phyloP scores from a whole-genome alignment of 306 rosid species.

The Trifolium subterraneum region DNA sequence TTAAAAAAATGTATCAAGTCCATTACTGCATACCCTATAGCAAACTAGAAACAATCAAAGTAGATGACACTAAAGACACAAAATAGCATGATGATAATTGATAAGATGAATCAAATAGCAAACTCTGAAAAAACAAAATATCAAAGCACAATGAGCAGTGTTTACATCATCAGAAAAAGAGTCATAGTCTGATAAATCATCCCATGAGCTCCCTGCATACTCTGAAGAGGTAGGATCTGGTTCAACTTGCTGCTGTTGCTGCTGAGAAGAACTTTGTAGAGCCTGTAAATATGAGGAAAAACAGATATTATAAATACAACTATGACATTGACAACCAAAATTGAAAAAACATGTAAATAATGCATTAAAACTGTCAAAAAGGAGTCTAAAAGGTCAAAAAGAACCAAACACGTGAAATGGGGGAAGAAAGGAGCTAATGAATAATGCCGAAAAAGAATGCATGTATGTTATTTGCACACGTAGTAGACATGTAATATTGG shows the following conservation, averaged over 20 bases:
- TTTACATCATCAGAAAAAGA: slow-evolving; percentile 70
- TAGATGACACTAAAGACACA: slow-evolving; percentile 26
- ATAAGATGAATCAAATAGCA: slow-evolving; percentile 20
- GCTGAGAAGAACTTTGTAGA: slow-evolving; percentile 65
- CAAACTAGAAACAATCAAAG: slow-evolving; percentile 26
- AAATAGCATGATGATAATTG: slow-evolving; percentile 17
- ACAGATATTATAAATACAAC: slow-evolving; percentile 1
- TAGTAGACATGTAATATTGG: background rate
- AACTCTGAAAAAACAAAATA: slow-evolving; percentile 22
- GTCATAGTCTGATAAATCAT: slow-evolving; percentile 66
- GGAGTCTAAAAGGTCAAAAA: slow-evolving; percentile 28
- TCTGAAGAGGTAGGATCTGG: slow-evolving; percentile 65
- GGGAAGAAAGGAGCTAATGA: background rate
- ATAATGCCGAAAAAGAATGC: background rate
- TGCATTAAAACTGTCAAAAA: slow-evolving; percentile 16
- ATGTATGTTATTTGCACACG: slow-evolving; percentile 17
- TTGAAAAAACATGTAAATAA: slow-evolving; percentile 20
- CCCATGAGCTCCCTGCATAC: slow-evolving; percentile 58
- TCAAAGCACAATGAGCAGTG: slow-evolving; percentile 24
- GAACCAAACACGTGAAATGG: background rate
- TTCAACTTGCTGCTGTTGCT: slow-evolving; percentile 53
- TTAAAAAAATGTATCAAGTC: slow-evolving; percentile 10
- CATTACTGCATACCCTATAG: background rate
- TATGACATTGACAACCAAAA: slow-evolving; percentile 7
- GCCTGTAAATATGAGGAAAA: slow-evolving; percentile 52